Conservation (phyloP, 306 rosid genomes). For the Pyrus communis region DNA sequence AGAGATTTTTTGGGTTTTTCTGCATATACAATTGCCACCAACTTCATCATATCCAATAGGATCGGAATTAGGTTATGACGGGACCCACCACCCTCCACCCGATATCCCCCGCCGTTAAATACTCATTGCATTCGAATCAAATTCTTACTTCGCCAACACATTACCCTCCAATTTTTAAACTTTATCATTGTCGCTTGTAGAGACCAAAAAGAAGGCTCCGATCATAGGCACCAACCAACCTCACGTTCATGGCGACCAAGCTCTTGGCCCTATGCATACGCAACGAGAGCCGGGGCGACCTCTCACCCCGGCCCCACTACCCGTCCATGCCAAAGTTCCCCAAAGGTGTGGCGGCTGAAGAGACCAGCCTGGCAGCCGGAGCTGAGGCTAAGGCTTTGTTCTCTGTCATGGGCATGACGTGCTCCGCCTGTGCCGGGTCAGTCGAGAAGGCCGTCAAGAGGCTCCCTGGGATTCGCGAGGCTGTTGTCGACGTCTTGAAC, state of each 20-base stretch:
- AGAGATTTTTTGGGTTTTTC: neutral
- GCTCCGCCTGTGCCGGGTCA: conserved; percentile 68
- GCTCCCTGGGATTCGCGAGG: conserved; percentile 63
- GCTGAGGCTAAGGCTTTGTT: conserved; percentile 33
- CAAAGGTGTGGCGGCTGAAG: conserved; percentile 19
- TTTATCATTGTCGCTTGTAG: neutral
- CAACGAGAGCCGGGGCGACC: conserved; percentile 8
- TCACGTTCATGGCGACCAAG: conserved; percentile 31
- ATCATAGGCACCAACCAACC: neutral
- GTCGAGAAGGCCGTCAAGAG: conserved; percentile 63
- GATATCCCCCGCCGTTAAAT: neutral
- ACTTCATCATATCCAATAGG: neutral
- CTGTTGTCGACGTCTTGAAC: conserved; percentile 53
- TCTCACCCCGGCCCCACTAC: conserved; percentile 50
- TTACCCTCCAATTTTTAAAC: conserved; percentile 3
- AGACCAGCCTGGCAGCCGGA: neutral
- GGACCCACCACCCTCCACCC: neutral
- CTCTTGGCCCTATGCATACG: conserved; percentile 44
- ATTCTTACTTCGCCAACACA: neutral
- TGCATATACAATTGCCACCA: neutral
- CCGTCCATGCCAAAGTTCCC: conserved; percentile 72
- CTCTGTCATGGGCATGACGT: conserved; percentile 58
- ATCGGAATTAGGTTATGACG: neutral
- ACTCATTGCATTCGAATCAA: neutral
- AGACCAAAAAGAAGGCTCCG: neutral